These are phyloP conservation scores for Tylopilus intermedius DNA, from an alignment of 768 basidiomycete species.

Conservation along the genomic window DNA sequence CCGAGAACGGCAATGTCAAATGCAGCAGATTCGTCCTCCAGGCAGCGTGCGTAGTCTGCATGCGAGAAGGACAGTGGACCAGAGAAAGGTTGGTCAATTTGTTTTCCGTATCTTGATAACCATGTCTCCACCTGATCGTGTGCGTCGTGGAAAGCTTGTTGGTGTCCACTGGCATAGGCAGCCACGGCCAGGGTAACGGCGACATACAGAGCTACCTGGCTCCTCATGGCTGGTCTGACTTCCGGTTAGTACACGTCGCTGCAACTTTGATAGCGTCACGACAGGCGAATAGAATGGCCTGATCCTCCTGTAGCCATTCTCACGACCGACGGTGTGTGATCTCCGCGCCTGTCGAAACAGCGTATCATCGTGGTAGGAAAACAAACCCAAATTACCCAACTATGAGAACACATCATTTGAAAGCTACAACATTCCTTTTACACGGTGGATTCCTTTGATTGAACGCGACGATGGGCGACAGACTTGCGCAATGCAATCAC, in stretches of 20 bases:
- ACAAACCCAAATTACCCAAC: neutral
- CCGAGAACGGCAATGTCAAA: conserved; percentile 71
- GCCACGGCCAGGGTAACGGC: neutral
- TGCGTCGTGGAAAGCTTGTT: conserved; percentile 14
- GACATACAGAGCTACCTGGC: neutral
- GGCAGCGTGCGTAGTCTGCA: conserved; percentile 49
- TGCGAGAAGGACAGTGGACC: conserved; percentile 84
- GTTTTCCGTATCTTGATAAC: conserved; percentile 69
- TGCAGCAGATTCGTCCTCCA: conserved; percentile 17
- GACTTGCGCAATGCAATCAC: conserved; percentile 40
- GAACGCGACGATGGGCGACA: conserved; percentile 21
- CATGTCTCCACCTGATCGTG: conserved; percentile 39
- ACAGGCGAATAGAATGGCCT: too few species aligned
- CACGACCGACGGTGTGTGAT: neutral
- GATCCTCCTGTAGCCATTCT: neutral
- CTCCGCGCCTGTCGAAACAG: too few species aligned
- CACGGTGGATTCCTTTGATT: conserved; percentile 2
- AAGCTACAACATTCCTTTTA: neutral
- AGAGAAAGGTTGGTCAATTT: conserved; percentile 69
- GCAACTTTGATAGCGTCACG: too few species aligned
- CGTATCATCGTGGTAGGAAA: neutral
- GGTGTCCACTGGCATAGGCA: conserved; percentile 1
- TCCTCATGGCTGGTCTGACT: conserved; percentile 10
- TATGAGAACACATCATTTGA: neutral
- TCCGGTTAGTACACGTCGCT: neutral